A percentile compares a stretch with the other conserved stretches of the same genome.
Conservation (phyloP, 1,284 basidiomycete species). For the Heterobasidion parviporum region DNA sequence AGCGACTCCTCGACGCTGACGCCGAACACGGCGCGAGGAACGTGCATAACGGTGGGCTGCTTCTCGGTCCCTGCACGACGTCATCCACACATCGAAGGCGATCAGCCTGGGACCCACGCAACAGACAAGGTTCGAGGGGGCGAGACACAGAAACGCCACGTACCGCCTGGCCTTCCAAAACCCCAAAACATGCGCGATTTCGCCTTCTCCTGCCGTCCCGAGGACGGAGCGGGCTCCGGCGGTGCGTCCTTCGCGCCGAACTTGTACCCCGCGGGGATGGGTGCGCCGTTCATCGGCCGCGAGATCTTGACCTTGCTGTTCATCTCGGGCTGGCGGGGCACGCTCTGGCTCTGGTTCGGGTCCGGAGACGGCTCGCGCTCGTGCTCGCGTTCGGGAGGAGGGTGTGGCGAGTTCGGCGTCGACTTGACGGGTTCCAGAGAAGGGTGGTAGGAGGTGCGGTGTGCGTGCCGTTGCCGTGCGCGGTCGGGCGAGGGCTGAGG, state of each 20-base stretch:
- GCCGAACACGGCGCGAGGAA: slow-evolving; percentile 80
- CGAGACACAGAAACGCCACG: slow-evolving; percentile 12
- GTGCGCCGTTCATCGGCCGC: slow-evolving; percentile 79
- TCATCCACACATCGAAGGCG: background rate
- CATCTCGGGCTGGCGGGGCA: slow-evolving; percentile 22
- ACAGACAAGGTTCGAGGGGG: slow-evolving; percentile 7
- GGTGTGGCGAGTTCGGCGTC: slow-evolving; percentile 27
- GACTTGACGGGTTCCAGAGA: slow-evolving; percentile 38
- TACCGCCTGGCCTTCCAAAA: slow-evolving; percentile 57
- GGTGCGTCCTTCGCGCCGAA: slow-evolving; percentile 66
- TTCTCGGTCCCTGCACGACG: slow-evolving; percentile 28
- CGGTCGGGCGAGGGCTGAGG: slow-evolving; percentile 48
- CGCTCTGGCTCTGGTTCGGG: slow-evolving; percentile 36
- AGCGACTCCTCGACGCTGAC: slow-evolving; percentile 85
- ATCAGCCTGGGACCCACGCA: background rate
- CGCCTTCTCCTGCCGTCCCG: slow-evolving; percentile 78
- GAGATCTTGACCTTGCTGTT: slow-evolving; percentile 76
- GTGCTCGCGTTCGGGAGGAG: background rate
- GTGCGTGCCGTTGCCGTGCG: slow-evolving; percentile 36
- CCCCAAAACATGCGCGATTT: slow-evolving; percentile 88
- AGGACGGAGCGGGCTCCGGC: slow-evolving; percentile 31
- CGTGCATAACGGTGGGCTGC: slow-evolving; percentile 30
- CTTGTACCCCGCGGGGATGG: slow-evolving; percentile 84
- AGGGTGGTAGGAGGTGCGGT: slow-evolving; percentile 50
- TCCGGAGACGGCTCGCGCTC: slow-evolving; percentile 59